Evolutionary conservation across 345 rosid genomes (phyloP), one percentile per base, ranked within the genome.

Genomic region (Jatropha curcas): DNA sequence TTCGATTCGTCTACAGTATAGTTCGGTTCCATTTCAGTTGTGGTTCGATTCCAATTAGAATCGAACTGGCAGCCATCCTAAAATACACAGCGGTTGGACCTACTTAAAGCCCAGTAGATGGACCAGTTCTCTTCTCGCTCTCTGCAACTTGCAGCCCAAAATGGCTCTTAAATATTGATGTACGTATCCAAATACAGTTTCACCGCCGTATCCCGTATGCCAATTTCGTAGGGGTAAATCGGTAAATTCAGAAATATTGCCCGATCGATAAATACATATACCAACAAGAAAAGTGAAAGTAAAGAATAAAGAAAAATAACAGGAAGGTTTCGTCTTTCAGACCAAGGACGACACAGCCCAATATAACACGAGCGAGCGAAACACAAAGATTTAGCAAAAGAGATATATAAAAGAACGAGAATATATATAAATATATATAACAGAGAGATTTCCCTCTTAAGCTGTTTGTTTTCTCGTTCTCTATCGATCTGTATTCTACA

Each of bases 241-340:
- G 4, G 55, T 65, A 65, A 65, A 28, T 61, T 19, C 2, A 35
- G 0, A 5, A 4, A 2, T 4, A 24, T 4, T 10, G 13, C 7
- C 28, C 8, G 51, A 63, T 11, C 16, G 41, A 63, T 63, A 39
- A 63, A 63, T 10, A 12, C 13, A 34, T 34, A 34, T 39, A 37
- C 33, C 0, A 39, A 48, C 20, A 13, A 48, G 4, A 16, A 2
- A 13, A 27, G 53, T 33, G 2, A 19, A 37, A n/a, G 20, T 35
- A 5, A 70, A 24, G 0, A 58, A 19, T 3, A 56, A 45, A 41
- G 7, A 20, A 30, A 66, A 68, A 43, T 50, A 27, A 76, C 77
- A 56, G 80, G 78, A 85, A 81, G 88, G 84, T 82, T 83, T 85
- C 89, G 74, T 86, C 83, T 75, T 82, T 86, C 85, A 68, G 90